Conservation (phyloP, 2,329 filamentous ascomycete species). For the Diplocarpon mali region DNA sequence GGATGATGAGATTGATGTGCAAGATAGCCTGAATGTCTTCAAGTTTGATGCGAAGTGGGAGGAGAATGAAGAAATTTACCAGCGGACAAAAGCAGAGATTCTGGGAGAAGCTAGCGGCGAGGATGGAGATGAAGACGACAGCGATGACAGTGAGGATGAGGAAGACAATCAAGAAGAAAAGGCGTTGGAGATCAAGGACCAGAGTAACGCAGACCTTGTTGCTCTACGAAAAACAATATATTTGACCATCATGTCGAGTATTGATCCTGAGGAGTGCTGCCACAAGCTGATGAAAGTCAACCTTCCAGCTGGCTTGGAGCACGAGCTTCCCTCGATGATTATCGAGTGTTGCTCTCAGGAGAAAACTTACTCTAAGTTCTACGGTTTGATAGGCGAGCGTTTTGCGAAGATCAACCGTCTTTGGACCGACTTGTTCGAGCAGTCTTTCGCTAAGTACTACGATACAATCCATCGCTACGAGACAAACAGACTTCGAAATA, state of each 20-base stretch:
- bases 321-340: slow-evolving; percentile 90
- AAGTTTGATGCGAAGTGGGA: slow-evolving; percentile 88
- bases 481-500: slow-evolving; percentile 88
- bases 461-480: slow-evolving; percentile 96
- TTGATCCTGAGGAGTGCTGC: slow-evolving; percentile 90
- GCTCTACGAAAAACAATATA: slow-evolving; percentile 92
- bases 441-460: slow-evolving; percentile 86
- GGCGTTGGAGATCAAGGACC: slow-evolving; percentile 92
- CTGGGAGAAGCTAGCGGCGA: slow-evolving; percentile 86
- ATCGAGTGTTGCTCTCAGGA: slow-evolving; percentile 96
- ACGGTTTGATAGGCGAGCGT: slow-evolving; percentile 83
- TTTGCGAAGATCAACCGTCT: slow-evolving; percentile 93
- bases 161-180: slow-evolving; percentile 70
- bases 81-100: slow-evolving; percentile 84
- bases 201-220: slow-evolving; percentile 91
- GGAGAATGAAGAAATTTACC: slow-evolving; percentile 82
- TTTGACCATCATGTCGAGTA: slow-evolving; percentile 92
- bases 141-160: slow-evolving; percentile 55
- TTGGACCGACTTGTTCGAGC: slow-evolving; percentile 88
- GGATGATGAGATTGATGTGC: slow-evolving; percentile 72
- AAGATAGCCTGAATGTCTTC: slow-evolving; percentile 90
- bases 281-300: slow-evolving; percentile 96
- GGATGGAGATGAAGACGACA: slow-evolving; percentile 52
- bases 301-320: slow-evolving; percentile 74
- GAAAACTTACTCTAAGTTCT: slow-evolving; percentile 95